Evolutionary conservation across 345 rosid species (phyloP), one percentile per base, ranked within the genome.

Genomic region (Iberis pinnata): DNA sequence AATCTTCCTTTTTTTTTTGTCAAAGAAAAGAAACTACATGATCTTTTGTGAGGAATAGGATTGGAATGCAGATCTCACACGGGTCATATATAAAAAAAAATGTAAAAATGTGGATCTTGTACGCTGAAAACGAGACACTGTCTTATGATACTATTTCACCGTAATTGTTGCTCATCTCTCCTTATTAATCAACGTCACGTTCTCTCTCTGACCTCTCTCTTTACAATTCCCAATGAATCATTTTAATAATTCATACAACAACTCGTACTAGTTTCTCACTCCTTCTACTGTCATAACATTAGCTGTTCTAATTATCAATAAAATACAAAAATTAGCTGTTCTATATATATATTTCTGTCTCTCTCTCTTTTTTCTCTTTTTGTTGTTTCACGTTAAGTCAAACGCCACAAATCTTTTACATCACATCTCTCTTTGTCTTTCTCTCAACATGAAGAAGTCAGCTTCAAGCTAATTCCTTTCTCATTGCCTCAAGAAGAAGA

Each of bases 341-440:
- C 45, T 18, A 32, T 12, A 32, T 32, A 27, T 13, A 7, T 6
- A 4, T 55, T 17, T 4, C 18, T 42, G 41, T 44, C 56, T 48
- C 13, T 25, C 14, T 60, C 33, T 39, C 60, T 61, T 31, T 8
- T 16, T 35, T 48, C 38, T 31, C 18, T 29, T 66, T 36, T 49
- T 56, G 58, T 64, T 64, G 39, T 53, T 54, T 32, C 36, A 15
- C 15, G 56, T 48, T 8, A 32, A 66, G 73, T 71, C 65, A 63
- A 64, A 61, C 69, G 53, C 60, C 59, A 60, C 61, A 48, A 70
- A 58, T 49, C 69, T 27, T 26, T 51, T 38, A 59, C 65, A 53
- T n/a, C 56, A 49, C 37, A 58, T 58, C 46, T 41, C 60, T 24
- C 63, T 36, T 18, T 63, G 37, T 35, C 29, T 37, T 4, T 61